Evolutionary conservation across 495 filamentous ascomycete species (phyloP).

Genomic region (Aspergillus steynii): DNA sequence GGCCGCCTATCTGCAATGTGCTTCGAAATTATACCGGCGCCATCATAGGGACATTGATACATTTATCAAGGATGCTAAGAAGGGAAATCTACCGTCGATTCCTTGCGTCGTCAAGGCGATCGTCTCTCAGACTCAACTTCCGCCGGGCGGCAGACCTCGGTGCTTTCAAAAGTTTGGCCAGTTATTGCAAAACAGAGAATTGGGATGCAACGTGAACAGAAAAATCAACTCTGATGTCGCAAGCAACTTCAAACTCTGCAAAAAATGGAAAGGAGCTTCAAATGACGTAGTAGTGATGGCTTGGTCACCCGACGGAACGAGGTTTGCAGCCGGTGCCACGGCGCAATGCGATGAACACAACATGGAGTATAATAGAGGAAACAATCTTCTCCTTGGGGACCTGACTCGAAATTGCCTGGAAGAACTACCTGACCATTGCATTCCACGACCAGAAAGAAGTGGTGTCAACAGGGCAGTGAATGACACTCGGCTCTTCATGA

Average conservation of each 20-base stretch:
- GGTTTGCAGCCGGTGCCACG: conserved; percentile 63
- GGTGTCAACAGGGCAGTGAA: conserved; percentile 59
- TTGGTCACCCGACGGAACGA: conserved; percentile 51
- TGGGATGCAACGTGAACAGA: conserved; percentile 24
- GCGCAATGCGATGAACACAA: conserved; percentile 72
- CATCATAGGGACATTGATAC: conserved; percentile 12
- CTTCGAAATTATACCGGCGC: conserved; percentile 13
- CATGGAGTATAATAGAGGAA: conserved; percentile 80
- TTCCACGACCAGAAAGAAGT: conserved; percentile 52
- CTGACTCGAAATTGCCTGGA: conserved; percentile 49
- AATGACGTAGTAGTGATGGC: conserved; percentile 49
- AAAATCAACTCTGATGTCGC: conserved; percentile 21
- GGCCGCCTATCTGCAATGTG: conserved; percentile 9
- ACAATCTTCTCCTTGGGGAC: conserved; percentile 78
- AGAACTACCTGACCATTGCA: conserved; percentile 71
- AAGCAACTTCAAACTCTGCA: conserved; percentile 34
- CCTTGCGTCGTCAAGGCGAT: conserved; percentile 14
- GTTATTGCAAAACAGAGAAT: conserved; percentile 18
- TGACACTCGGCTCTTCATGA: conserved; percentile 71
- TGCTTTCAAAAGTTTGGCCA: conserved; percentile 6
- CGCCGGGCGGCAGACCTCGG: background rate
- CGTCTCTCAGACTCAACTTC: background rate
- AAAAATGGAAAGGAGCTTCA: conserved; percentile 53
- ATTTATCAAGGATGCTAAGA: conserved; percentile 22
- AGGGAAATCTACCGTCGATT: conserved; percentile 14